Base-by-base conservation (phyloP, 352 stramenopile species). In the Globisporangium barbulae region DNA sequence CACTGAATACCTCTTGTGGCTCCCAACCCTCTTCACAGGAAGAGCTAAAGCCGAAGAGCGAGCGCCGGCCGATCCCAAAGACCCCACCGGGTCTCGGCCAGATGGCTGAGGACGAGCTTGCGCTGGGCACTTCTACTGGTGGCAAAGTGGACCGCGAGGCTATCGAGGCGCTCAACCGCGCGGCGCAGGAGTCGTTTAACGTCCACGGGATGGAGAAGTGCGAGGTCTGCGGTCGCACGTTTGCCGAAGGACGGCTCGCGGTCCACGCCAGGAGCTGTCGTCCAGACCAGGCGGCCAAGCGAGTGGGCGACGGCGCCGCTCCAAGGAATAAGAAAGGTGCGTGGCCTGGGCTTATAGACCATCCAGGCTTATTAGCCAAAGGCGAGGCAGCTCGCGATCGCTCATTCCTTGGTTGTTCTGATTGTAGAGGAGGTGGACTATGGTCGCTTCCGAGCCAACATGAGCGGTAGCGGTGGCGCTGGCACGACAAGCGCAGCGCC, bases 141-240 rank as follows among this genome's bases (percentile, higher is more conserved):
- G 35, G 61, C 12, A 66, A 70, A 52, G 74, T 87, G 50, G 75
- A 75, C 21, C 75, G 79, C 2, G 75, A 91, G 25, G 81, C 81
- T 60, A 37, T 94, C 12, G 85, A 92, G 59, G 83, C 83, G 12
- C 70, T 90, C 17, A 94, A 92, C 48, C 71, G 75, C 39, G 76
- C 75, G 0, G 81, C 83, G 0, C 75, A 86, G 64, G 81, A 92
- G 60, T 68, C 79, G 13, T 94, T 84, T 56, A 90, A 90, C 30
- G 72, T 79, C 45, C 79, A 91, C 52, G 79, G 82, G 6, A 91
- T 92, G 83, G 85, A 94, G 63, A 89, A 81, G 44, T 94, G 85
- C 53, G 79, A 89, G 21, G 80, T 76, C 65, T 94, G 85, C 57
- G 81, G 83, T 0, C 73, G 85, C 33, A 92, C 79, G 2, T 94